Evolutionary conservation across 2,329 filamentous ascomycete species (phyloP).

Genomic region (Aplosporella prunicola): DNA sequence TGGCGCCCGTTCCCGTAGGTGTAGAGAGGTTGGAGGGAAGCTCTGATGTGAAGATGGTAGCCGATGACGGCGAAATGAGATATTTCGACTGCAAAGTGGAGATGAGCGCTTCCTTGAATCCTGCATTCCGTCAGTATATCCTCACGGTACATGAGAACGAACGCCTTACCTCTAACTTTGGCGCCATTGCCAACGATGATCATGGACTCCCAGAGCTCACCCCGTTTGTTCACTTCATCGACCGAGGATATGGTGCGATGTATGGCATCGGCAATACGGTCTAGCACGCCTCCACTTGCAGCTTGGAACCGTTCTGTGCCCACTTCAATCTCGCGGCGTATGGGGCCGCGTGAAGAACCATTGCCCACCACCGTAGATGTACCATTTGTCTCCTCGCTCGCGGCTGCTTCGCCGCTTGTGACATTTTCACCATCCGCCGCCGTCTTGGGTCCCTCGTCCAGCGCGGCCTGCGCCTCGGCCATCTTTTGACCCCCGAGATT

Average conservation of each 20-base stretch:
- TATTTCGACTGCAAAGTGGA: constrained; percentile 72
- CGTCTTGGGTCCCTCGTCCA: constrained; percentile 38
- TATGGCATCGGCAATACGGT: constrained; percentile 74
- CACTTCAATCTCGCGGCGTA: constrained; percentile 59
- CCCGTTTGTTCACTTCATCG: constrained; percentile 73
- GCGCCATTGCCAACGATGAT: constrained; percentile 87
- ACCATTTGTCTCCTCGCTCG: constrained; percentile 22
- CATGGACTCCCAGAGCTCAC: constrained; percentile 82
- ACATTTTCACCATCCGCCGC: constrained; percentile 22
- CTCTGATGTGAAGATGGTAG: constrained; percentile 95
- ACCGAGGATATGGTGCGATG: constrained; percentile 76
- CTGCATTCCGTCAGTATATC: constrained; percentile 34
- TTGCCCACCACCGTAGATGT: constrained; percentile 11
- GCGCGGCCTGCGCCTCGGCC: constrained; percentile 43
- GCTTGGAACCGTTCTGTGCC: constrained; percentile 63
- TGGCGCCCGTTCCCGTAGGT: constrained; percentile 78
- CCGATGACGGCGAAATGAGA: constrained; percentile 81
- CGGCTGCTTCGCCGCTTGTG: constrained; percentile 17
- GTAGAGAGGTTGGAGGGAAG: constrained; percentile 90
- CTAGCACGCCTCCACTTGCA: constrained; percentile 60
- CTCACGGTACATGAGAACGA: neutral
- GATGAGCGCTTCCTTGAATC: constrained; percentile 83
- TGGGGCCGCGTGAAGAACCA: constrained; percentile 20
- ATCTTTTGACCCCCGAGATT: constrained; percentile 38
- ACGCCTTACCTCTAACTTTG: constrained; percentile 45